A percentile compares a stretch with the other conserved stretches of the same genome.
These are phyloP conservation scores for Candida insectalens DNA, from an alignment of 805 yeast species.

Conservation along the genomic window DNA sequence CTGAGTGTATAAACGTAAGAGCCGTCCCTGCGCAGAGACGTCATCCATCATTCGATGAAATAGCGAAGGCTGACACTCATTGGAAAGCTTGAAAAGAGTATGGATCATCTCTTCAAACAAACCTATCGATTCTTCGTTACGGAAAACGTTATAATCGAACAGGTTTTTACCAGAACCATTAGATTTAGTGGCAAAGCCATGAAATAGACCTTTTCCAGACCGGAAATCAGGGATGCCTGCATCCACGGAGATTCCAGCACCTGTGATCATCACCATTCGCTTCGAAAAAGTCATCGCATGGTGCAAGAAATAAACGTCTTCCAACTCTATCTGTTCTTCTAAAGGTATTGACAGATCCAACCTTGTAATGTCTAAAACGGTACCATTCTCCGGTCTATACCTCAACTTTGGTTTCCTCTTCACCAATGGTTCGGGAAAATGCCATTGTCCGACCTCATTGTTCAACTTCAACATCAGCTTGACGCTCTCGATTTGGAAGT, in stretches of 20 bases:
- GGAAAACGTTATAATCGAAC: constrained; percentile 72
- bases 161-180: constrained; percentile 44
- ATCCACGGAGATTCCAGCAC: constrained; percentile 87
- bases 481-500: not conserved
- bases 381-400: constrained; percentile 37
- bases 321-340: constrained; percentile 25
- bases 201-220: constrained; percentile 69
- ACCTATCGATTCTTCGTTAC: constrained; percentile 47
- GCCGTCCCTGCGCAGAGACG: constrained; percentile 51
- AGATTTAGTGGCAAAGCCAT: constrained; percentile 32
- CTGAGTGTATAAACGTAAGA: constrained; percentile 74
- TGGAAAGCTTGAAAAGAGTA: constrained; percentile 45
- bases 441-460: not conserved
- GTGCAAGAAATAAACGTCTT: constrained; percentile 38
- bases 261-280: constrained; percentile 58
- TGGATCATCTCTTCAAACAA: constrained; percentile 70
- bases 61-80: constrained; percentile 54
- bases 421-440: constrained; percentile 8
- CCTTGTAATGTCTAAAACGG: constrained; percentile 29
- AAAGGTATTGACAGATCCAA: constrained; percentile 19
- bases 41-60: constrained; percentile 60
- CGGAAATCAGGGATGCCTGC: constrained; percentile 81
- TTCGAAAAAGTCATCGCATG: constrained; percentile 46
- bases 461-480: not conserved
- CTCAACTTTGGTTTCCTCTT: constrained; percentile 35